Percentiles rank a stretch among this genome's conserved stretches.
Evolutionary conservation across 1,139 yeast species (phyloP).

Genomic region (Nakaseomyces sp.): DNA sequence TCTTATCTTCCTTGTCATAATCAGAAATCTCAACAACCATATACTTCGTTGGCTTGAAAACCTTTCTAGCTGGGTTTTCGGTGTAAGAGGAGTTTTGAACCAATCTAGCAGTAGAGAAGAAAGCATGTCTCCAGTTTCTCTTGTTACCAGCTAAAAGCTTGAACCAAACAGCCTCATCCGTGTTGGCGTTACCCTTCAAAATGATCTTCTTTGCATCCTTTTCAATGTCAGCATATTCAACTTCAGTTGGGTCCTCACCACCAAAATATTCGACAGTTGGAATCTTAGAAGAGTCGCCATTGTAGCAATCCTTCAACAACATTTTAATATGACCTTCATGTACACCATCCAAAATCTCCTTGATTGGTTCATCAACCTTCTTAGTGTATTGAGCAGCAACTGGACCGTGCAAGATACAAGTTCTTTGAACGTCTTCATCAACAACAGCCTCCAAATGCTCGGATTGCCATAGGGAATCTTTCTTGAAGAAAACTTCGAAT

Average conservation of each 20-base stretch:
- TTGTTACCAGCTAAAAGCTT: conserved; percentile 68
- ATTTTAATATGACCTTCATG: conserved; percentile 81
- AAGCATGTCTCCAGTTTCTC: conserved; percentile 87
- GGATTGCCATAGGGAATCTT: conserved; percentile 98
- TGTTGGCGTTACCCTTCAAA: conserved; percentile 44
- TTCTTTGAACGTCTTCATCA: conserved; percentile 93
- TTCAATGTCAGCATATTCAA: conserved; percentile 24
- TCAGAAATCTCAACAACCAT: conserved; percentile 56
- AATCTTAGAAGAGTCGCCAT: conserved; percentile 57
- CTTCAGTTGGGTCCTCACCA: conserved; percentile 43
- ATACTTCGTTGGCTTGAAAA: conserved; percentile 58
- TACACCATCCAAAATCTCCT: conserved; percentile 76
- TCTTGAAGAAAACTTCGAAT: conserved; percentile 93
- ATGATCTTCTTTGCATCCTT: conserved; percentile 33
- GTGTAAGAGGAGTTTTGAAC: conserved; percentile 80
- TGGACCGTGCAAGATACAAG: conserved; percentile 97
- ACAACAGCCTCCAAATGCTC: conserved; percentile 95
- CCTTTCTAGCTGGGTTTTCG: conserved; percentile 67
- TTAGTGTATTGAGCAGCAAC: conserved; percentile 93
- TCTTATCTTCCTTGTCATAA: conserved; percentile 43
- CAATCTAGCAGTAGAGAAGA: conserved; percentile 66
- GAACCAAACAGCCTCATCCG: conserved; percentile 60
- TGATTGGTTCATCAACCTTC: conserved; percentile 83
- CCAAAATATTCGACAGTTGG: conserved; percentile 90
- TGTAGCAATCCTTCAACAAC: conserved; percentile 61